phyloP scores from a whole-genome alignment of 202 grass and related monocot genomes.

The Carex arenaria region DNA sequence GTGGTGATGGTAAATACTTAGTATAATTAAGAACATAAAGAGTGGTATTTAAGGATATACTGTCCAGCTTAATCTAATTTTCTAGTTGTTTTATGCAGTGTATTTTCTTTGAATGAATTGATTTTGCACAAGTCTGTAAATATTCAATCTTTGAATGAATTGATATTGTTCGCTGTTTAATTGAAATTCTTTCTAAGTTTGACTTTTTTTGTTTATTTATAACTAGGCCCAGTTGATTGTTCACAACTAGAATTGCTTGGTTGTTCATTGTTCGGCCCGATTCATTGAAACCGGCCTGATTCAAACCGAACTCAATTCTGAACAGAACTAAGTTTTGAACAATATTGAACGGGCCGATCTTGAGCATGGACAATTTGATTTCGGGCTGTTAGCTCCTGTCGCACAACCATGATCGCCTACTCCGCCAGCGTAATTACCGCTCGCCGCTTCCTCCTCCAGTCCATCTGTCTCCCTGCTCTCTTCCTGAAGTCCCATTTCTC shows the following conservation, averaged over 20 bases:
- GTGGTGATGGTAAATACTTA: neutral
- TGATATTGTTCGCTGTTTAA: too few relatives aligned
- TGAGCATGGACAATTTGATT: too few relatives aligned
- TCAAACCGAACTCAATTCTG: too few relatives aligned
- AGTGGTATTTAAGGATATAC: too few relatives aligned
- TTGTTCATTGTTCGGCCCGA: too few relatives aligned
- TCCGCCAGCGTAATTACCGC: constrained; percentile 19
- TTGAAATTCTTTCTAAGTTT: too few relatives aligned
- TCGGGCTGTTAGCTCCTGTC: neutral
- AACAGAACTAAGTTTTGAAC: too few relatives aligned
- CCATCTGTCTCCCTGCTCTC: constrained; percentile 6
- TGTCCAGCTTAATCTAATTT: neutral
- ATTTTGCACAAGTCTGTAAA: neutral
- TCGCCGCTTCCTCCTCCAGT: constrained; percentile 19
- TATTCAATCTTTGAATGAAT: neutral
- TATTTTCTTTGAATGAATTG: neutral
- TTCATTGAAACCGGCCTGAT: too few relatives aligned
- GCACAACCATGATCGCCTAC: constrained; percentile 22
- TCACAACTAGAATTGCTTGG: too few relatives aligned
- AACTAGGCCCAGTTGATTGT: too few relatives aligned
- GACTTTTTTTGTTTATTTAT: too few relatives aligned
- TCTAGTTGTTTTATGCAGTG: neutral
- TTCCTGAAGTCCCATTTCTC: constrained; percentile 13
- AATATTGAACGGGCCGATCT: too few relatives aligned
- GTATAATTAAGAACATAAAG: neutral